Conservation (phyloP, 768 basidiomycete species). For the Rhodotorula graminis region DNA sequence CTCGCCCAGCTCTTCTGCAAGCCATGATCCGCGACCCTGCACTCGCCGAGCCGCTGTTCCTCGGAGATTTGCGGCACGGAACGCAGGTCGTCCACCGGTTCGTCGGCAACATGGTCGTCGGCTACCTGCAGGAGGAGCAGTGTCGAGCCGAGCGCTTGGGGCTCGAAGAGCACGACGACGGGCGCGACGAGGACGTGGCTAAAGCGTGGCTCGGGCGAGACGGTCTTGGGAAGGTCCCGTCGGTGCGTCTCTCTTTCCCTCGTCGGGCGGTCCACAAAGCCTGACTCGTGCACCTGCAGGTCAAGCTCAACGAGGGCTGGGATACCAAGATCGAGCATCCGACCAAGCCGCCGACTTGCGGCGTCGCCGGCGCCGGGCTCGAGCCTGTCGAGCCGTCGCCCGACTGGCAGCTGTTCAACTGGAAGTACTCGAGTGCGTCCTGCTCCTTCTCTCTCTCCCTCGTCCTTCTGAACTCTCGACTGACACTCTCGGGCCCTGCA, state of each 20-base stretch:
- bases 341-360: background rate
- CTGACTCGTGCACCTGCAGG: background rate
- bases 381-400: background rate
- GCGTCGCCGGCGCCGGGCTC: background rate
- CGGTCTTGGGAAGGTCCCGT: background rate
- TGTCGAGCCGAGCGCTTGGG: background rate
- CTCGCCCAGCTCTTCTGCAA: background rate
- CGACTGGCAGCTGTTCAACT: slow-evolving; percentile 7
- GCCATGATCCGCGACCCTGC: background rate
- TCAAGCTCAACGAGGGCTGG: slow-evolving; percentile 8
- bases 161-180: no score
- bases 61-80: slow-evolving; percentile 7
- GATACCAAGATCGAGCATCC: background rate
- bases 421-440: slow-evolving; percentile 2
- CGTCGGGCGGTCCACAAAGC: no score
- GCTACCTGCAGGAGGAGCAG: slow-evolving; percentile 3
- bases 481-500: background rate
- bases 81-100: background rate
- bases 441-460: background rate
- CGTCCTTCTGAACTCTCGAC: no score
- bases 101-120: slow-evolving; percentile 16
- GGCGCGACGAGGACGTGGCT: no score
- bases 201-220: background rate
- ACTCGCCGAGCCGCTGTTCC: background rate
- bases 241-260: background rate